Percentiles rank a stretch among this genome's conserved stretches.
Evolutionary conservation across 306 rosid species (phyloP).

Genomic region (Trifolium repens): DNA sequence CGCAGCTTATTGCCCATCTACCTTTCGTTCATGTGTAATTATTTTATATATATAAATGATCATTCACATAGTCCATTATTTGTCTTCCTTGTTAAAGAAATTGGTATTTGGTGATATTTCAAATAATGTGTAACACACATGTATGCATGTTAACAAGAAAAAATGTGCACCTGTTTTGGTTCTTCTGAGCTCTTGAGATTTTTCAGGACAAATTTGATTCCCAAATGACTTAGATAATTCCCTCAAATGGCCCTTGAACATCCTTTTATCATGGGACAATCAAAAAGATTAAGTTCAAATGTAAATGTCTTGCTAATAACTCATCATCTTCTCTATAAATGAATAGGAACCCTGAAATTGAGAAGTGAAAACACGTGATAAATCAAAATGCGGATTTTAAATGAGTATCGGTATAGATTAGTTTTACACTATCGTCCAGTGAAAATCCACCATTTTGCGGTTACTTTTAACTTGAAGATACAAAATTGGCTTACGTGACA

Average conservation of each 20-base stretch:
- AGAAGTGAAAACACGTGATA: conserved; percentile 9
- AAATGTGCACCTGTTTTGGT: conserved; percentile 62
- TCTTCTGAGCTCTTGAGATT: conserved; percentile 51
- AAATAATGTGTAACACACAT: not conserved
- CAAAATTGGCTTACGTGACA: not conserved
- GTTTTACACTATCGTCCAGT: not conserved
- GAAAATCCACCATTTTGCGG: not conserved
- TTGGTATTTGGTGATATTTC: not conserved
- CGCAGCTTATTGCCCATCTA: too few species aligned
- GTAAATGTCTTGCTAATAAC: conserved; percentile 18
- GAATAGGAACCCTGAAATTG: conserved; percentile 39
- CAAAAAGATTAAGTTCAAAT: conserved; percentile 12
- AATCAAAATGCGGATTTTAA: not conserved
- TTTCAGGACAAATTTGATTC: conserved; percentile 49
- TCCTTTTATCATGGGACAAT: conserved; percentile 38
- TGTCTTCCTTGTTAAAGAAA: not conserved
- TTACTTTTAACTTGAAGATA: not conserved
- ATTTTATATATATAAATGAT: too few species aligned
- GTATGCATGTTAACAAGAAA: conserved; percentile 14
- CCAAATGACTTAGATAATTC: conserved; percentile 56
- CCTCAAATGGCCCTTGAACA: conserved; percentile 60
- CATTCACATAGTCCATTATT: not conserved
- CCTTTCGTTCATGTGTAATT: too few species aligned
- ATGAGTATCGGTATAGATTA: not conserved
- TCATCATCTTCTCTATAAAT: conserved; percentile 26